These are phyloP conservation scores for Oryza meyeriana DNA, from an alignment of 176 grass and related monocot species.

Conservation along the genomic window DNA sequence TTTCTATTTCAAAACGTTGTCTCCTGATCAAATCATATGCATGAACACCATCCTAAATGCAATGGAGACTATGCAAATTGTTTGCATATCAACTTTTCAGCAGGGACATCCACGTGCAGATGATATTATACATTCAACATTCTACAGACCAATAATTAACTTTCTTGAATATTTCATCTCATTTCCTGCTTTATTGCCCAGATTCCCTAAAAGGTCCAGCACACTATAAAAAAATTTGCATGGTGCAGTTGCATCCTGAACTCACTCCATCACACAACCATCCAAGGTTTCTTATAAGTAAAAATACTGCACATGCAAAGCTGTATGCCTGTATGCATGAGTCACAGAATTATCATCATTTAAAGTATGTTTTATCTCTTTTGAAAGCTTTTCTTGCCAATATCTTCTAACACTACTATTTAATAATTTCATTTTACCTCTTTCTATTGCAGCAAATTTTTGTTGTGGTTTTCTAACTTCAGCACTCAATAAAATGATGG, in stretches of 20 bases:
- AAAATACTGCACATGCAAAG: not conserved
- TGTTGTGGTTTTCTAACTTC: slow-evolving; percentile 8
- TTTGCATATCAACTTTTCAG: not conserved
- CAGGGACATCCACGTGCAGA: not conserved
- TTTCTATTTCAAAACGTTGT: not conserved
- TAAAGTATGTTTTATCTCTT: not conserved
- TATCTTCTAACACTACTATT: not conserved
- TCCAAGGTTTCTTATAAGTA: not conserved
- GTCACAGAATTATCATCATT: not conserved
- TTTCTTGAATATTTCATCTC: not conserved
- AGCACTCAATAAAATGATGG: not conserved
- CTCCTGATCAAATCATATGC: not conserved
- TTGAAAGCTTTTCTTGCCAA: not conserved
- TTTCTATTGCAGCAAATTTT: not conserved
- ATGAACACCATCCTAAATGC: not conserved
- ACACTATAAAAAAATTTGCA: slow-evolving; percentile 1
- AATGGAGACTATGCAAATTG: not conserved
- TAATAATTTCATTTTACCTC: not conserved
- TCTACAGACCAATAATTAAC: not conserved
- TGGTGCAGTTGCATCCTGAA: not conserved
- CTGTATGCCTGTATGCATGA: not conserved
- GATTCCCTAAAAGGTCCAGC: not conserved
- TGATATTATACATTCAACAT: not conserved
- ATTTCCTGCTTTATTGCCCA: not conserved
- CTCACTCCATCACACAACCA: not conserved